Conservation (phyloP, 129 eudicot species). For the Chrysanthemum seticuspe region DNA sequence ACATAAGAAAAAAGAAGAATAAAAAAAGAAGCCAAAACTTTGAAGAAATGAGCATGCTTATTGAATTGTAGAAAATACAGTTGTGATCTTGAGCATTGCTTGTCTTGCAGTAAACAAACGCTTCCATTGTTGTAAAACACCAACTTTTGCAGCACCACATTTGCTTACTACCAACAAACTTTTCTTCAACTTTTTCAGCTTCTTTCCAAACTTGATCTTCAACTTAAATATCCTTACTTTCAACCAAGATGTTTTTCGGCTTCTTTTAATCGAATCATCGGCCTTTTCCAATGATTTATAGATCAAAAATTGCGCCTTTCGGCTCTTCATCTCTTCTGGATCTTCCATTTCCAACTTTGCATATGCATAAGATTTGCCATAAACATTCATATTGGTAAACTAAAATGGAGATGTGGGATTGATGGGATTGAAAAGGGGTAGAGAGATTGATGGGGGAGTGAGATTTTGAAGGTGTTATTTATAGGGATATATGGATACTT, state of each 20-base stretch:
- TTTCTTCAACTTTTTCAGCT: slow-evolving; percentile 49
- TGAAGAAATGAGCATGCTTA: slow-evolving; percentile 14
- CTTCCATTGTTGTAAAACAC: slow-evolving; percentile 40
- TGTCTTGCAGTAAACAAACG: slow-evolving; percentile 28
- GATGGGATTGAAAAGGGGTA: neutral
- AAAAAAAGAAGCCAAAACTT: slow-evolving; percentile 14
- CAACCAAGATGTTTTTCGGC: slow-evolving; percentile 45
- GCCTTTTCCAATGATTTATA: slow-evolving; percentile 47
- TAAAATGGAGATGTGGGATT: neutral
- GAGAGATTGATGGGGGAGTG: slow-evolving; percentile 7
- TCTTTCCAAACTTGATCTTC: slow-evolving; percentile 58
- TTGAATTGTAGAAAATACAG: slow-evolving; percentile 29
- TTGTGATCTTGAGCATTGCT: slow-evolving; percentile 32
- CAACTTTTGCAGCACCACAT: slow-evolving; percentile 29
- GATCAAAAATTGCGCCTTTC: slow-evolving; percentile 58
- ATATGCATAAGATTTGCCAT: slow-evolving; percentile 37
- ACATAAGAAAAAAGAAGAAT: neutral
- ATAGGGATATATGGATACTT: slow-evolving; percentile 15
- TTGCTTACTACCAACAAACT: slow-evolving; percentile 33
- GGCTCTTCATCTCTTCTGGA: slow-evolving; percentile 46
- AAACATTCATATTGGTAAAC: slow-evolving; percentile 11
- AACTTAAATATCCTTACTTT: slow-evolving; percentile 37
- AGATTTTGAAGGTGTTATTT: slow-evolving; percentile 20
- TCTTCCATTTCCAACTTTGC: slow-evolving; percentile 52
- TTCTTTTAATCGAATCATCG: slow-evolving; percentile 29